Evolutionary conservation across 768 basidiomycete genomes (phyloP).

Genomic region (Russula abietina): DNA sequence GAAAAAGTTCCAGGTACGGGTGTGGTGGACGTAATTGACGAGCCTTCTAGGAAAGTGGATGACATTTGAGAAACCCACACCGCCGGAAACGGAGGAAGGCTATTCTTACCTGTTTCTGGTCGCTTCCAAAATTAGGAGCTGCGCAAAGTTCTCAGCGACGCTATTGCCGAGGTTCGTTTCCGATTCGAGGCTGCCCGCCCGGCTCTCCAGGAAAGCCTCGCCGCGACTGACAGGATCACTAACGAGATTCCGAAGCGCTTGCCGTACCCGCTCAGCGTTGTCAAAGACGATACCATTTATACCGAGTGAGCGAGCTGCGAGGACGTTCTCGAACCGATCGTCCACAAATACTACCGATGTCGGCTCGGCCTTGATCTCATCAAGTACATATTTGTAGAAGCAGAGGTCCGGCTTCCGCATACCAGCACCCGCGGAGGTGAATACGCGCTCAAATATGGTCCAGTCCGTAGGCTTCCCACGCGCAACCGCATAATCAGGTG

Average conservation of each 20-base stretch:
- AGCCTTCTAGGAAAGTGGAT: constrained; percentile 33
- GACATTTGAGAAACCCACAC: not conserved
- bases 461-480: constrained; percentile 44
- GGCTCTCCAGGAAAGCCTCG: constrained; percentile 35
- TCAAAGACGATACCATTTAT: constrained; percentile 51
- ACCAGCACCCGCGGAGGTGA: constrained; percentile 46
- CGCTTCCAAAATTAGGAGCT: constrained; percentile 51
- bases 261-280: constrained; percentile 36
- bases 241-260: constrained; percentile 42
- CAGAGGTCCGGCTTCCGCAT: constrained; percentile 54
- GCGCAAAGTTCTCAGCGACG: constrained; percentile 51
- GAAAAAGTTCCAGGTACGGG: constrained; percentile 52
- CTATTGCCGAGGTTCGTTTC: constrained; percentile 39
- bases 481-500: constrained; percentile 45
- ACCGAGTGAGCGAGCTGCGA: constrained; percentile 52
- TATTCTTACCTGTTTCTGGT: constrained; percentile 40
- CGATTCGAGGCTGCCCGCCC: constrained; percentile 41
- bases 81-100: not conserved
- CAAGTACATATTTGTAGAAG: constrained; percentile 46
- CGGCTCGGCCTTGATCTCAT: constrained; percentile 41
- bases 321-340: constrained; percentile 54
- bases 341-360: constrained; percentile 49
- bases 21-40: constrained; percentile 36
- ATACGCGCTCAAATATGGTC: constrained; percentile 44
- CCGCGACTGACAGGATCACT: constrained; percentile 44